A percentile compares a stretch with the other conserved stretches of the same genome.
Conservation (phyloP, 1,139 yeast species). For the Geotrichum aggregatum region DNA sequence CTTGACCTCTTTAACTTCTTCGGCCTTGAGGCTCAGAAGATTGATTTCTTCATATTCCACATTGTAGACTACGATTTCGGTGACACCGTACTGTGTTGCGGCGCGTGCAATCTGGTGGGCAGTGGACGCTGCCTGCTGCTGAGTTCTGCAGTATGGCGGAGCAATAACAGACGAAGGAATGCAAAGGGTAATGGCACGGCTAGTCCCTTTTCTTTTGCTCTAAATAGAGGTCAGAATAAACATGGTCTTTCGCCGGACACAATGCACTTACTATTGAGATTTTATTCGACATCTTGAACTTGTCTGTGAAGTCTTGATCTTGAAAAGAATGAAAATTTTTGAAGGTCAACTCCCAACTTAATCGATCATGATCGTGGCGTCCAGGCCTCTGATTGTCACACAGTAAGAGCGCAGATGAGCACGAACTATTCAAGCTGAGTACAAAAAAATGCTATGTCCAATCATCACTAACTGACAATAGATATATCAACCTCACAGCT, state of each 20-base stretch:
- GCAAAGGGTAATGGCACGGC: slow-evolving; percentile 41
- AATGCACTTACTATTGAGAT: background rate
- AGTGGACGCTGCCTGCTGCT: slow-evolving; percentile 67
- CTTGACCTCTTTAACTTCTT: background rate
- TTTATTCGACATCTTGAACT: background rate
- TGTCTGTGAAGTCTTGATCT: background rate
- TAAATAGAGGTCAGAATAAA: background rate
- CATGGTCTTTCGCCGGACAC: background rate
- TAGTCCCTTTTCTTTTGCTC: slow-evolving; percentile 6
- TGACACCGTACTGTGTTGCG: slow-evolving; percentile 62
- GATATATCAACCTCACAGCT: too few relatives aligned
- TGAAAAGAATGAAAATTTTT: background rate
- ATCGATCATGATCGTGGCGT: background rate
- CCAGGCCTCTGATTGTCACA: background rate
- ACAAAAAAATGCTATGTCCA: too few relatives aligned
- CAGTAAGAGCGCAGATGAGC: too few relatives aligned
- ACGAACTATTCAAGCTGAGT: too few relatives aligned
- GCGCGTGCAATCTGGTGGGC: slow-evolving; percentile 78
- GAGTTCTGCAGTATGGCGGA: slow-evolving; percentile 51
- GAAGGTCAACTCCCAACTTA: background rate
- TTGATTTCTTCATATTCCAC: slow-evolving; percentile 29
- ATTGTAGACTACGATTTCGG: slow-evolving; percentile 62
- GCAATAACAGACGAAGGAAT: slow-evolving; percentile 60
- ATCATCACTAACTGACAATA: too few relatives aligned
- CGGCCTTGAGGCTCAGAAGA: background rate